Evolutionary conservation across 83 land plant genomes (phyloP).

Genomic region (Larix sibirica): DNA sequence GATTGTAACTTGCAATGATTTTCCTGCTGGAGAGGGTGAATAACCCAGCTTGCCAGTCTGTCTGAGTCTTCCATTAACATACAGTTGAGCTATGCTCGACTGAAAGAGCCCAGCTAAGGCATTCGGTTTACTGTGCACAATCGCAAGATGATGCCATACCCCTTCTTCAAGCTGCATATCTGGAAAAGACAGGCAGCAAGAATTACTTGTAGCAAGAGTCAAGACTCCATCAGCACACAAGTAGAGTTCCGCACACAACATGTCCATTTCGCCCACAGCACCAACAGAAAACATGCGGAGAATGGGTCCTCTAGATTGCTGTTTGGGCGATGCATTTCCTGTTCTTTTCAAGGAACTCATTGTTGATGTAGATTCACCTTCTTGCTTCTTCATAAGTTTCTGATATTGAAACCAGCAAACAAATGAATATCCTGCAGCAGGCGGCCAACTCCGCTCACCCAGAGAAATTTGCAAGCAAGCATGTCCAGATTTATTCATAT

Average conservation of each 20-base stretch:
- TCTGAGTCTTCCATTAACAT: slow-evolving; percentile 86
- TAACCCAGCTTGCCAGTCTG: slow-evolving; percentile 97
- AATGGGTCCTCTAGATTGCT: slow-evolving; percentile 26
- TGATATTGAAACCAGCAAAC: slow-evolving; percentile 88
- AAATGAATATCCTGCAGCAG: slow-evolving; percentile 98
- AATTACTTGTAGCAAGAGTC: slow-evolving; percentile 88
- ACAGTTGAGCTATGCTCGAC: slow-evolving; percentile 89
- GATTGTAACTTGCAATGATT: slow-evolving; percentile 82
- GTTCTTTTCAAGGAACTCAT: slow-evolving; percentile 28
- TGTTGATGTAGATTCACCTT: slow-evolving; percentile 28
- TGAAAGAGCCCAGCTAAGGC: slow-evolving; percentile 98
- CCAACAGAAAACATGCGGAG: slow-evolving; percentile 91
- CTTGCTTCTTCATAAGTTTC: slow-evolving; percentile 46
- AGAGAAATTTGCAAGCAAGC: slow-evolving; percentile 88
- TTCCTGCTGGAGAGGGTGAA: slow-evolving; percentile 86
- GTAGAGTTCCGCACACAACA: slow-evolving; percentile 77
- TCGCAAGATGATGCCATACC: slow-evolving; percentile 88
- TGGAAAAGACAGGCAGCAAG: slow-evolving; percentile 73
- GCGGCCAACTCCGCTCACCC: slow-evolving; percentile 98
- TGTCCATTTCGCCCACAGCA: slow-evolving; percentile 63
- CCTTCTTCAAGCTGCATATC: slow-evolving; percentile 86
- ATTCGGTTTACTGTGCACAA: slow-evolving; percentile 98
- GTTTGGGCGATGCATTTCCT: slow-evolving; percentile 17
- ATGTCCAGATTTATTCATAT: slow-evolving; percentile 78
- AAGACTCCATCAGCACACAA: slow-evolving; percentile 82